phyloP scores from a whole-genome alignment of 1,139 yeast species.

The Kodamaea derodonti region DNA sequence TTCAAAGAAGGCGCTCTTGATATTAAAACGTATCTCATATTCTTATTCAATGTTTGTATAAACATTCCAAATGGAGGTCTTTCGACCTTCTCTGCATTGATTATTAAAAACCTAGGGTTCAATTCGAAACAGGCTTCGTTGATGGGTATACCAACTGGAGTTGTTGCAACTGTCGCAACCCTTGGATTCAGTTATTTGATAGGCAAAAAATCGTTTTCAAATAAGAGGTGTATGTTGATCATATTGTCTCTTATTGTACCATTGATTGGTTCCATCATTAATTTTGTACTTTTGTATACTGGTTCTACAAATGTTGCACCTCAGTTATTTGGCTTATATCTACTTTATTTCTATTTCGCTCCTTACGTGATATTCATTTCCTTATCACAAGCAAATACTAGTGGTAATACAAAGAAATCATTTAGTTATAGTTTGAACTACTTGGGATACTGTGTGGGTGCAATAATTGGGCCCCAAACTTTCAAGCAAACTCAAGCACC shows the following conservation, averaged over 20 bases:
- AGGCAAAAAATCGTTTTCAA: constrained; percentile 11
- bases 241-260: constrained; percentile 15
- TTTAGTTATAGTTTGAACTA: constrained; percentile 18
- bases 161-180: constrained; percentile 18
- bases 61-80: constrained; percentile 42
- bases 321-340: constrained; percentile 19
- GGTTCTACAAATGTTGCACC: constrained; percentile 25
- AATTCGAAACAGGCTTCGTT: constrained; percentile 18
- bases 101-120: constrained; percentile 17
- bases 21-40: constrained; percentile 20
- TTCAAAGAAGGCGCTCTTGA: constrained; percentile 23
- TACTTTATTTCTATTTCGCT: constrained; percentile 20
- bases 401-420: constrained; percentile 33
- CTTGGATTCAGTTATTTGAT: constrained; percentile 16
- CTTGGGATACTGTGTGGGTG: constrained; percentile 30
- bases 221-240: constrained; percentile 15
- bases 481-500: constrained; percentile 26
- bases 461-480: constrained; percentile 39
- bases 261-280: constrained; percentile 17
- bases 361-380: constrained; percentile 30
- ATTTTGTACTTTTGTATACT: constrained; percentile 13
- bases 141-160: constrained; percentile 24
- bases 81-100: constrained; percentile 24
- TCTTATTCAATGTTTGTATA: constrained; percentile 30
- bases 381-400: constrained; percentile 35